phyloP scores from a whole-genome alignment of 2,329 filamentous ascomycete species.

The Endoconidiophora polonica region DNA sequence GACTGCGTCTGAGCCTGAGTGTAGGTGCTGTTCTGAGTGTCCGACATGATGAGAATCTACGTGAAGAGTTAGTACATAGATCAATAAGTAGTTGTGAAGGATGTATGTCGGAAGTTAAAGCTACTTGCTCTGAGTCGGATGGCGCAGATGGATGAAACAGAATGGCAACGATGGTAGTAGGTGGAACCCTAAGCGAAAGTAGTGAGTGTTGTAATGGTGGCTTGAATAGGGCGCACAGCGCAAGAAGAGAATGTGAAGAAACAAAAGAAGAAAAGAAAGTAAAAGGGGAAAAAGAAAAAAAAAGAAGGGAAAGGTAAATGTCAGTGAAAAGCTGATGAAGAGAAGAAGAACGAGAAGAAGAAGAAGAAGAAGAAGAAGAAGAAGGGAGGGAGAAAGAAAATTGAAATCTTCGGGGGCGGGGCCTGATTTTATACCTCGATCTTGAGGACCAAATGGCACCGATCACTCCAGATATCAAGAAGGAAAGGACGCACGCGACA shows the following conservation, averaged over 20 bases:
- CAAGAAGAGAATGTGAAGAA: conserved; percentile 1
- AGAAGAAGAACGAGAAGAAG: conserved; percentile 7
- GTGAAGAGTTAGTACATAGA: not conserved
- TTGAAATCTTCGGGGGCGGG: not conserved
- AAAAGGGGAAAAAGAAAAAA: conserved; percentile 14
- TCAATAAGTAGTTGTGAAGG: not conserved
- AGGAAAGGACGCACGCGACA: too few species aligned
- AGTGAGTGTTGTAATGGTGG: not conserved
- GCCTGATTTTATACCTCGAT: not conserved
- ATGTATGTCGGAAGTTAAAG: not conserved
- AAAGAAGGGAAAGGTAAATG: conserved; percentile 15
- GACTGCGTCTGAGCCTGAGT: not conserved
- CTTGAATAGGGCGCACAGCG: not conserved
- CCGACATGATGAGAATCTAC: not conserved
- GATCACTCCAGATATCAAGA: too few species aligned
- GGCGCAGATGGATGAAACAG: not conserved
- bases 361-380: conserved; percentile 12
- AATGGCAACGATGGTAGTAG: not conserved
- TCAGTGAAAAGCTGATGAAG: conserved; percentile 6
- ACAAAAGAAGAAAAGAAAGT: conserved; percentile 5
- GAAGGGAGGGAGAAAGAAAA: conserved; percentile 1
- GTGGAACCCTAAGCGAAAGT: not conserved
- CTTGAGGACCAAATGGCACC: too few species aligned
- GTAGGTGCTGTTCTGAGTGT: not conserved
- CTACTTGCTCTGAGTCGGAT: too few species aligned